A percentile compares a stretch with the other conserved stretches of the same genome.
These are phyloP conservation scores for Saturnispora sanitii DNA, from an alignment of 805 yeast species.

Conservation along the genomic window DNA sequence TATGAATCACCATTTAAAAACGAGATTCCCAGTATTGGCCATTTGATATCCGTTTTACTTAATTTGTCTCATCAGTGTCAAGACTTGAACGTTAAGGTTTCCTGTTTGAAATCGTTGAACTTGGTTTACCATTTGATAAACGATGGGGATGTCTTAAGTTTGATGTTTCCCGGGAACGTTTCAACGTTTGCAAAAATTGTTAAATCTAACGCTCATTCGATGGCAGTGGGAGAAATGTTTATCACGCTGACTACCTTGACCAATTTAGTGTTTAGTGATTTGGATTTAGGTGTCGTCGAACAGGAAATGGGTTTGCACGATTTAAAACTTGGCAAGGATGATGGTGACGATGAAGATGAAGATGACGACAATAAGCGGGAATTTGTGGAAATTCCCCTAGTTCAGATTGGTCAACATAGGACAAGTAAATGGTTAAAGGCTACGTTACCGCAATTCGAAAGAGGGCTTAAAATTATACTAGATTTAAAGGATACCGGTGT, in stretches of 20 bases:
- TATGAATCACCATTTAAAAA: conserved; percentile 21
- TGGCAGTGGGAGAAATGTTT: conserved; percentile 27
- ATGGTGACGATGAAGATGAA: not conserved
- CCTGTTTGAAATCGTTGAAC: conserved; percentile 27
- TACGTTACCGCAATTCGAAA: conserved; percentile 39
- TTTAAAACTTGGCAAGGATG: conserved; percentile 8
- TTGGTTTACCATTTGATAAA: conserved; percentile 27
- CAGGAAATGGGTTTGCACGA: conserved; percentile 13
- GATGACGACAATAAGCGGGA: conserved; percentile 15
- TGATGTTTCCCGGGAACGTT: conserved; percentile 43
- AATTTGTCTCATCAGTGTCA: conserved; percentile 25
- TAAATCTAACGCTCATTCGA: conserved; percentile 27
- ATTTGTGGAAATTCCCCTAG: conserved; percentile 2
- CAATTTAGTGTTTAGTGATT: conserved; percentile 33
- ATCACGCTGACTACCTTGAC: conserved; percentile 25
- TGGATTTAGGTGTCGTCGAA: conserved; percentile 23
- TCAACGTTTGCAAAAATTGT: conserved; percentile 35
- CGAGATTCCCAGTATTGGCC: conserved; percentile 38
- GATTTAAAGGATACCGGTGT: conserved; percentile 13
- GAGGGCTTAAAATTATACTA: conserved; percentile 33
- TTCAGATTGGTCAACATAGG: conserved; percentile 24
- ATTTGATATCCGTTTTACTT: conserved; percentile 35
- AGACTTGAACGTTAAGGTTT: conserved; percentile 23
- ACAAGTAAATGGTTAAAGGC: conserved; percentile 46
- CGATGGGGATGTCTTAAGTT: conserved; percentile 41